Evolutionary conservation across 345 rosid species (phyloP), one percentile per base, ranked within the genome.

Genomic region (Syzygium grande): DNA sequence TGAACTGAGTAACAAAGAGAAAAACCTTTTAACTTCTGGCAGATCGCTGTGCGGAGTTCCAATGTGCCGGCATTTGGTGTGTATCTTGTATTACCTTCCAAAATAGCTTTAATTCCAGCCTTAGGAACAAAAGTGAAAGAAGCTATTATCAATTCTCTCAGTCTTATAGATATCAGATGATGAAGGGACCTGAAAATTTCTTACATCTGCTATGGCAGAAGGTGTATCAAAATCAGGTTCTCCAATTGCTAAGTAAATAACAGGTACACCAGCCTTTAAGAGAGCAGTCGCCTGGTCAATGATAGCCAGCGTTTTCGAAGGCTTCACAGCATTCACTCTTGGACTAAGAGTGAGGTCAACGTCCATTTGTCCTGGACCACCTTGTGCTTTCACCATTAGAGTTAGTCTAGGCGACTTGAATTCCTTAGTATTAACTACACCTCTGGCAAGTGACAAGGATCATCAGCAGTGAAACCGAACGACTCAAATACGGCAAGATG

Each of bases 201-300:
- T 51, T 68, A 96, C 99, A 96, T 96, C 98, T 23, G 97, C 91
- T 86, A 97, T 93, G 61, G 86, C 79, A 83, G 91, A 86, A 51
- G 99, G 99, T 6, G 99, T 96, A 85, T 97, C 98, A 73, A 97
- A 97, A 94, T 97, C 99, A 15, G 99, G 98, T 87, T 97, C 99
- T 80, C 99, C 99, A 43, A 98, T 98, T 84, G 99, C 99, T 92
- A 96, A 92, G 46, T 95, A 91, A 88, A 96, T 94, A 58, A 97
- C 92, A 6, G 99, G 98, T 34, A 95, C 92, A 80, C 99, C 99
- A 41, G 99, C 95, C 89, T 95, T 95, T 15, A 86, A 94, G 90
- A 97, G 99, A 53, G 99, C 97, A n/a, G 96, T 92, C 15, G 99
- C 99, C 85, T 94, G 98, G 89, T 98, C 98, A 78, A 94, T 93